Evolutionary conservation across 305 asterid genomes (phyloP).

Genomic region (Fraxinus latifolia): DNA sequence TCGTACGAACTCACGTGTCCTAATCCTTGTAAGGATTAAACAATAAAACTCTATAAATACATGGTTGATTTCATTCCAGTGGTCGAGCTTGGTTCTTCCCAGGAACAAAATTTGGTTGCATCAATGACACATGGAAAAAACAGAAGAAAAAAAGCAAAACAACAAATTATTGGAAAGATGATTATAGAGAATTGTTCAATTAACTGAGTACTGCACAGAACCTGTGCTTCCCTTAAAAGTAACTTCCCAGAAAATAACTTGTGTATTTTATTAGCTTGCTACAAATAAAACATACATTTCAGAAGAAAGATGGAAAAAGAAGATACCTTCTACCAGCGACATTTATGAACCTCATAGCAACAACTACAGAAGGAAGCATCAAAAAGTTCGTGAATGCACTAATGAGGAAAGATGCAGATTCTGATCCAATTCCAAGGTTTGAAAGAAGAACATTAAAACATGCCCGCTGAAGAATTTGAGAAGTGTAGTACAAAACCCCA

Average conservation of each 20-base stretch:
- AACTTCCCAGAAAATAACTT: not conserved
- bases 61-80: not conserved
- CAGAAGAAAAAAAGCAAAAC: not conserved
- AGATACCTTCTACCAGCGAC: constrained; percentile 71
- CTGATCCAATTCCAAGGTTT: constrained; percentile 63
- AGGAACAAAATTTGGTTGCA: too few species aligned
- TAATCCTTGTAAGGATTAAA: too few species aligned
- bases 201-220: not conserved
- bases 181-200: not conserved
- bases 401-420: constrained; percentile 72
- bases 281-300: not conserved
- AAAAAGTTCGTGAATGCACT: constrained; percentile 65
- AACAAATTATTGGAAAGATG: not conserved
- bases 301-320: not conserved
- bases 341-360: constrained; percentile 91
- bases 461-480: constrained; percentile 71
- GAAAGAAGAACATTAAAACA: constrained; percentile 75
- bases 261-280: not conserved
- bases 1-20: too few species aligned
- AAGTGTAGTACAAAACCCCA: constrained; percentile 83
- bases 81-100: too few species aligned
- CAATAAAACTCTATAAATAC: too few species aligned
- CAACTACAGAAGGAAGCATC: constrained; percentile 81
- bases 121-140: too few species aligned
- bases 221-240: not conserved